A percentile compares a stretch with the other conserved stretches of the same genome.
These are phyloP conservation scores for Prosopis cineraria DNA, from an alignment of 306 rosid species.

Conservation along the genomic window DNA sequence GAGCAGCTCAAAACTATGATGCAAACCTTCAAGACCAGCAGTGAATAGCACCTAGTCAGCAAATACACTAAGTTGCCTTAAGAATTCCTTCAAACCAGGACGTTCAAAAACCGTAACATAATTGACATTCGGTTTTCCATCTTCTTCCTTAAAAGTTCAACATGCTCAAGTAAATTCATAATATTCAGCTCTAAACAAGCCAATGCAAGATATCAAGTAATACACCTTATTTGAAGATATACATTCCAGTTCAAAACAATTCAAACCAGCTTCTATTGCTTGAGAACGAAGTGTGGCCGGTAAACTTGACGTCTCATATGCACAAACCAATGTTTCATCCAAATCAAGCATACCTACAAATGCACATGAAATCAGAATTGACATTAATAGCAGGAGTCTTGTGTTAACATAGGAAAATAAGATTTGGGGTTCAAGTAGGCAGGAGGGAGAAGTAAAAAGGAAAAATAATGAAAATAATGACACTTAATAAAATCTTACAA, in stretches of 20 bases:
- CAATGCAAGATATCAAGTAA: constrained; percentile 27
- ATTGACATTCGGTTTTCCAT: constrained; percentile 78
- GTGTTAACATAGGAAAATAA: constrained; percentile 12
- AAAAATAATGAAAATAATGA: too few species aligned
- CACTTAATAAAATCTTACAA: not conserved
- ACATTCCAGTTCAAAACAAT: constrained; percentile 91
- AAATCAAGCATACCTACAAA: constrained; percentile 87
- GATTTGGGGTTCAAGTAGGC: not conserved
- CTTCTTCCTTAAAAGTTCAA: constrained; percentile 64
- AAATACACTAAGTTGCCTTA: constrained; percentile 64
- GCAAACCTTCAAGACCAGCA: constrained; percentile 92
- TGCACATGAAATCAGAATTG: constrained; percentile 34
- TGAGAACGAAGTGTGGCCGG: constrained; percentile 61
- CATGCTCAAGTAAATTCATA: constrained; percentile 33
- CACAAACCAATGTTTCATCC: constrained; percentile 89
- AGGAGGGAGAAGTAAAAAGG: not conserved
- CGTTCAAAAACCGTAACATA: constrained; percentile 91
- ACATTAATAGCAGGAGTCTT: constrained; percentile 14
- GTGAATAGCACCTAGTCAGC: constrained; percentile 83
- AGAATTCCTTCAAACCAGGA: constrained; percentile 89
- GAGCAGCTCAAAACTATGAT: constrained; percentile 30
- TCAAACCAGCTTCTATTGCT: constrained; percentile 82
- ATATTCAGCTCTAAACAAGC: constrained; percentile 27
- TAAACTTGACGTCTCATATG: constrained; percentile 80
- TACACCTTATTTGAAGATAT: constrained; percentile 74